These are phyloP conservation scores for Trichophyton schoenleinii DNA, from an alignment of 2,329 filamentous ascomycete species.

Conservation along the genomic window DNA sequence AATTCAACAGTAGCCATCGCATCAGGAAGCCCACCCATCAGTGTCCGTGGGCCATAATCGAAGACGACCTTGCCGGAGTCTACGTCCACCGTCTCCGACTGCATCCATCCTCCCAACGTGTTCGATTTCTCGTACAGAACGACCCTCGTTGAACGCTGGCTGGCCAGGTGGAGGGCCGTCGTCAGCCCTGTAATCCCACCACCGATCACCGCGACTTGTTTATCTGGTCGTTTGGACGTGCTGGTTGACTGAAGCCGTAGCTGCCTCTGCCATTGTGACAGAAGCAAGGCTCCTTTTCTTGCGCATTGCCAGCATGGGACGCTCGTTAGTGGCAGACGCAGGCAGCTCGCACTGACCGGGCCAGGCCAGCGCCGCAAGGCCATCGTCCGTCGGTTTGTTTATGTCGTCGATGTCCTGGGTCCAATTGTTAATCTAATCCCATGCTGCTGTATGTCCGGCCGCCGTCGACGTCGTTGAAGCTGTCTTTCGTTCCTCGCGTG, in stretches of 20 bases:
- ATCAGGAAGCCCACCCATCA: slow-evolving; percentile 47
- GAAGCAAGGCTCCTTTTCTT: background rate
- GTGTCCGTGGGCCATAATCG: slow-evolving; percentile 70
- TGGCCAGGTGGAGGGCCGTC: slow-evolving; percentile 62
- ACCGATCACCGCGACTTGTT: slow-evolving; percentile 51
- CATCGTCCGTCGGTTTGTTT: background rate
- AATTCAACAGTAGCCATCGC: slow-evolving; percentile 39
- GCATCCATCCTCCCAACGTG: slow-evolving; percentile 72
- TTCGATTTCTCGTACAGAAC: slow-evolving; percentile 65
- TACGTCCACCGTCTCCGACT: slow-evolving; percentile 51
- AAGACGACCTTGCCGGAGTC: slow-evolving; percentile 54
- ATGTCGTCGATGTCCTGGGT: background rate
- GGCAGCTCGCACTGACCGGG: background rate
- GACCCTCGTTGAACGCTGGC: slow-evolving; percentile 57
- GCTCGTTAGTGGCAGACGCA: background rate
- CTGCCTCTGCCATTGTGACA: background rate
- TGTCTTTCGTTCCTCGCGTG: background rate
- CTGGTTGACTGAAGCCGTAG: background rate
- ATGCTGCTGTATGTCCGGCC: background rate
- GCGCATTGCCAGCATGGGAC: background rate
- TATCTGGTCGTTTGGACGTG: background rate
- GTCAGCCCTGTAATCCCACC: slow-evolving; percentile 74
- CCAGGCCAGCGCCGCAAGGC: background rate
- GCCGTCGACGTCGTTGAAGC: background rate
- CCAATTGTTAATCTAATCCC: background rate